phyloP scores from a whole-genome alignment of 192 early-diverging fungal genomes.

The Dimargaris verticillata region DNA sequence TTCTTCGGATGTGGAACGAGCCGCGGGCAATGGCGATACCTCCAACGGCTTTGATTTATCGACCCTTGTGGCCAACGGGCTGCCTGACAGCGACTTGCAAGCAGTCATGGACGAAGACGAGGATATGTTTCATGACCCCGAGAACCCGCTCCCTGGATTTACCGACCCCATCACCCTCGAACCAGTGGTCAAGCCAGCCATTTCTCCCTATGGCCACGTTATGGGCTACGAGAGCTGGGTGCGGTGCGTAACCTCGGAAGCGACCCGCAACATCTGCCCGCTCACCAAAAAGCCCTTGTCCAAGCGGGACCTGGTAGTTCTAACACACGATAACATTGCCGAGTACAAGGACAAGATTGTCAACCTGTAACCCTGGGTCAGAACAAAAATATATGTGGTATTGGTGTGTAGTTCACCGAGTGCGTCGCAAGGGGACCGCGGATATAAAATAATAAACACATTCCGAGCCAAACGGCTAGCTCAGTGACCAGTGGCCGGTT shows the following conservation, averaged over 20 bases:
- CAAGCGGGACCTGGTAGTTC: constrained; percentile 72
- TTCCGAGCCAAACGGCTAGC: too few relatives aligned
- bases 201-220: constrained; percentile 85
- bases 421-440: too few relatives aligned
- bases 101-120: constrained; percentile 19
- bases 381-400: too few relatives aligned
- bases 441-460: too few relatives aligned
- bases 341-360: constrained; percentile 55
- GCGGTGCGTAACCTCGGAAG: constrained; percentile 65
- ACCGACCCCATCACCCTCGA: constrained; percentile 91
- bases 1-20: neutral
- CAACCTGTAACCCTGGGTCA: constrained; percentile 26
- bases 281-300: constrained; percentile 85
- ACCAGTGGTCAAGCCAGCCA: constrained; percentile 76
- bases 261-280: constrained; percentile 75
- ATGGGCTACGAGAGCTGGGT: constrained; percentile 83
- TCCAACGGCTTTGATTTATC: neutral
- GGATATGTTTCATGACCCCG: constrained; percentile 28
- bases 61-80: constrained; percentile 1
- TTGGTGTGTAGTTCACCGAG: too few relatives aligned
- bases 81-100: neutral
- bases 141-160: constrained; percentile 80
- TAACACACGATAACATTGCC: constrained; percentile 67
- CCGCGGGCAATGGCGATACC: neutral
- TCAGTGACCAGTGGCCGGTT: too few relatives aligned